phyloP scores from a whole-genome alignment of 805 yeast genomes.

The Starmera dryadoides region DNA sequence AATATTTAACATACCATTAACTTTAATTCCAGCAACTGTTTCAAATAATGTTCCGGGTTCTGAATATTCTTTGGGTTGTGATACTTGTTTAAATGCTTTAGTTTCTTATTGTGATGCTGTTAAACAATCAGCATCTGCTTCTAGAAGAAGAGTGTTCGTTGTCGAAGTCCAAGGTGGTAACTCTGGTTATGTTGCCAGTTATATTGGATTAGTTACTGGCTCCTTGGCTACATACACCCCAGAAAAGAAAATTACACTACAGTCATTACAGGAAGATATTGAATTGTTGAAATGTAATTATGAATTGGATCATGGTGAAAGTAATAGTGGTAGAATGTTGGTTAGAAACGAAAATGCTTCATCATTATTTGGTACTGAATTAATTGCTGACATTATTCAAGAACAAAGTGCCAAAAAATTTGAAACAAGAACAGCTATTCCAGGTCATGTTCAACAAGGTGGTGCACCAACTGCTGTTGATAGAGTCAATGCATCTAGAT shows the following conservation, averaged over 20 bases:
- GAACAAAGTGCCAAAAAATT: conserved; percentile 71
- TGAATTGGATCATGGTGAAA: conserved; percentile 67
- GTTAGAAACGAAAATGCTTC: conserved; percentile 83
- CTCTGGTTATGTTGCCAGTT: conserved; percentile 89
- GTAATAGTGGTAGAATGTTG: conserved; percentile 78
- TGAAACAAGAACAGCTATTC: conserved; percentile 91
- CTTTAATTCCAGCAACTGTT: conserved; percentile 89
- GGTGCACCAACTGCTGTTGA: conserved; percentile 93
- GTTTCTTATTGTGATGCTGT: conserved; percentile 92
- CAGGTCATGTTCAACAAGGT: conserved; percentile 99
- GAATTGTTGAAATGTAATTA: conserved; percentile 60
- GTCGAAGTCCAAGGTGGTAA: conserved; percentile 98
- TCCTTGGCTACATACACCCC: conserved; percentile 91
- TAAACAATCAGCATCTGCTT: conserved; percentile 90
- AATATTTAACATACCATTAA: conserved; percentile 90
- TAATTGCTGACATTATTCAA: conserved; percentile 76
- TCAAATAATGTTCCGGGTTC: conserved; percentile 99
- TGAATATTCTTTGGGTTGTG: conserved; percentile 91
- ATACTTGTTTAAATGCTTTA: conserved; percentile 88
- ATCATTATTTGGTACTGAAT: conserved; percentile 69
- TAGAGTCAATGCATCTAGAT: conserved; percentile 81
- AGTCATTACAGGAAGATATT: conserved; percentile 70
- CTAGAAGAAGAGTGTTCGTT: conserved; percentile 90
- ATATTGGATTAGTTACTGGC: conserved; percentile 79
- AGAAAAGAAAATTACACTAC: conserved; percentile 67